Base-by-base conservation (phyloP, 345 rosid genomes). In the Atalantia buxifolia region DNA sequence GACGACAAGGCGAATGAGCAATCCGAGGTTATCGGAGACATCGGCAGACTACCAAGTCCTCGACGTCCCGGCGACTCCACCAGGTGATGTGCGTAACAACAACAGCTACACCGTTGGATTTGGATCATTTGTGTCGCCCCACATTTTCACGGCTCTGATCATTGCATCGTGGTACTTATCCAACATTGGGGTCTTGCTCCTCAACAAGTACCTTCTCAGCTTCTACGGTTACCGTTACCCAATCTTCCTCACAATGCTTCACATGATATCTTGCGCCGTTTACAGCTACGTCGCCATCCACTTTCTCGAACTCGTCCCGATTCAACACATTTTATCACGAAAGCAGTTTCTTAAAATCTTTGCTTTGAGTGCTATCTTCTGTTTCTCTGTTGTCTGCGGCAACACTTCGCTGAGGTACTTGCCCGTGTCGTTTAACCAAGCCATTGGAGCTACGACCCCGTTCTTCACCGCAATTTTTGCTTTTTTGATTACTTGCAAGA, bases 1-100 rank as follows among this genome's bases (percentile, higher is more conserved):
- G 99, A 87, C 97, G 10, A 96, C 99, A n/a, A 85, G 98, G 86
- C 85, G 99, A 72, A 91, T 96, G 98, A 92, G 98, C 95, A 96
- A 96, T 66, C 97, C 97, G 28, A 87, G 97, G 61, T 76, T 96
- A 55, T 42, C 81, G 79, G 86, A 85, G 78, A 85, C 87, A 63
- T 72, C 90, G 76, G 82, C 83, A 83, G 76, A 57, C 56, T 79
- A 86, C 83, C 85, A 87, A 21, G 85, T 72, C 45, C 42, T 96
- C 59, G 95, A 94, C 86, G 92, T 96, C 72, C 98, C 99, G 62
- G 90, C 86, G 35, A 96, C 99, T 48, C 99, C 99, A 16, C 93
- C 98, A 0, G 87, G 92, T 0, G 97, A 90, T 57, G 92, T 83
- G 4, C 83, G 93, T 38, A 85, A 84, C 79, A 84, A 70, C 62